These are phyloP conservation scores for Bacterosira constricta DNA, from an alignment of 108 stramenopile species.

Conservation along the genomic window DNA sequence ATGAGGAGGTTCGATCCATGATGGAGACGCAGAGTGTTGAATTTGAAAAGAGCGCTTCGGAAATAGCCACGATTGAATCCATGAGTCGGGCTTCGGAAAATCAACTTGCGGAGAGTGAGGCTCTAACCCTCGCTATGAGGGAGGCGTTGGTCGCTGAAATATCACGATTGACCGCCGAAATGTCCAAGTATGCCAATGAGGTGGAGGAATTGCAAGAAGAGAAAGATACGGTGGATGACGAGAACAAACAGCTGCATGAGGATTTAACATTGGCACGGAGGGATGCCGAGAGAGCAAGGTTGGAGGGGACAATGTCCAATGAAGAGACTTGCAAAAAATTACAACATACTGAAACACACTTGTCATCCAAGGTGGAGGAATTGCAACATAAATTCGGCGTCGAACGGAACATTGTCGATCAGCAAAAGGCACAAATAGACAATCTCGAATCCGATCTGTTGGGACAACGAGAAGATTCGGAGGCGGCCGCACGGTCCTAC, in stretches of 20 bases:
- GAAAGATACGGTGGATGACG: constrained; percentile 28
- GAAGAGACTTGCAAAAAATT: not conserved
- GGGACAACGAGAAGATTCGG: constrained; percentile 29
- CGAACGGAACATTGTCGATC: constrained; percentile 36
- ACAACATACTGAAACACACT: not conserved
- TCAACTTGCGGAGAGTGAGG: constrained; percentile 11
- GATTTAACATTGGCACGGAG: constrained; percentile 32
- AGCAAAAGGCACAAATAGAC: constrained; percentile 33
- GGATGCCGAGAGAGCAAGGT: constrained; percentile 27
- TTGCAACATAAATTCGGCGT: constrained; percentile 31
- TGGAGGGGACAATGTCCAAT: constrained; percentile 17
- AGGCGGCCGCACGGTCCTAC: constrained; percentile 40
- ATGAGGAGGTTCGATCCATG: constrained; percentile 43
- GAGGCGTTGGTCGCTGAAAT: constrained; percentile 39
- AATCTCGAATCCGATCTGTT: constrained; percentile 27
- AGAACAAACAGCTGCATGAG: constrained; percentile 23
- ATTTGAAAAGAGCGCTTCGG: constrained; percentile 45
- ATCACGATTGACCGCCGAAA: constrained; percentile 23
- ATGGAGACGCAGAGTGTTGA: constrained; percentile 44
- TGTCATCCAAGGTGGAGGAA: constrained; percentile 21
- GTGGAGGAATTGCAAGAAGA: constrained; percentile 38
- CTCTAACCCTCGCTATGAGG: constrained; percentile 19
- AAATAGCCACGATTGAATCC: constrained; percentile 40
- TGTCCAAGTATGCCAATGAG: constrained; percentile 32
- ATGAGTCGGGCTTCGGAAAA: constrained; percentile 25